Base-by-base conservation (phyloP, 2,329 filamentous ascomycete species). In the Leptographium wingfieldii region DNA sequence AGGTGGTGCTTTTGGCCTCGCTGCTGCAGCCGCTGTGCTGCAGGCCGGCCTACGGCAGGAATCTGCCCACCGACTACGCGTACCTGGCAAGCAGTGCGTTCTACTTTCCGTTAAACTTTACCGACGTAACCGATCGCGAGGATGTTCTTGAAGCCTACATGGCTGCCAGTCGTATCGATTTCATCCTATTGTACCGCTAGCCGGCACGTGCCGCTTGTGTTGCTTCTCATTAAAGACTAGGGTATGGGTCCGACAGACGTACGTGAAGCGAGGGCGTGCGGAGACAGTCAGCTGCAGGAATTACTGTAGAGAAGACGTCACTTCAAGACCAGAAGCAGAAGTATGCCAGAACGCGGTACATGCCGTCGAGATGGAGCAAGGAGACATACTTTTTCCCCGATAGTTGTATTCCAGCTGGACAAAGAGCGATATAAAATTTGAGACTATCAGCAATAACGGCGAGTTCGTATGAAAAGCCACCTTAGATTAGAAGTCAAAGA, bases 111-210 rank as follows among this genome's bases (percentile, higher is more conserved):
- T 31, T 7, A 7, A 31, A 31, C 31, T 31, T 31, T 31, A 3
- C 31, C 31, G 7, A 7, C 31, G 31, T 31, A 7, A 31, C 31
- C 31, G 31, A 31, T 31, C 31, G 31, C 31, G 2, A 31, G 31
- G 31, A 5, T 31, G 31, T 31, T 31, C 7, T 31, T 31, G 7
- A 31, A 22, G 22, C 22, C 22, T 31, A 7, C 31, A 31, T 31
- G 5, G 31, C 31, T 5, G 31, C 79, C 0, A 82, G 77, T 27
- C 73, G 74, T 35, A 74, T 76, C 0, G 80, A 85, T 0, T 85
- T 85, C 62, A 76, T 80, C 29, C 67, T 83, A 48, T 80, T 66
- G 74, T 80, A 0, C 81, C 81, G 0, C 63, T 84, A 3, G 77
- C 81, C 10, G 79, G 74, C 0, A 55, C 76, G 0, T 81, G 78